phyloP scores from a whole-genome alignment of 2,329 filamentous ascomycete genomes.

The Chaetomiaceae sp. region DNA sequence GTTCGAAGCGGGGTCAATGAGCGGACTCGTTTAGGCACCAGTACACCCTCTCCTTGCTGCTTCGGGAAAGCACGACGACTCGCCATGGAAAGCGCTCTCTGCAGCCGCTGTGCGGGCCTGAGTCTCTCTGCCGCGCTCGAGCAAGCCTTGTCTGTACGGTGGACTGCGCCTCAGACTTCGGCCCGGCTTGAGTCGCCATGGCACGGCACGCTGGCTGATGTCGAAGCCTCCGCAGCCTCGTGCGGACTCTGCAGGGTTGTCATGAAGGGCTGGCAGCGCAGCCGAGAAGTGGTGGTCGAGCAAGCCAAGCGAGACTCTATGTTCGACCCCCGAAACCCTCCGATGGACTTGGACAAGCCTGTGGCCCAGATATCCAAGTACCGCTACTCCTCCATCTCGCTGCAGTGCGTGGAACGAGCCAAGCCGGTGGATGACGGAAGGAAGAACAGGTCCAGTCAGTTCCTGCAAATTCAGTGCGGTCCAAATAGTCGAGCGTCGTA shows the following conservation, averaged over 20 bases:
- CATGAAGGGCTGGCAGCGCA: slow-evolving; percentile 12
- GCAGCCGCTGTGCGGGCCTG: neutral
- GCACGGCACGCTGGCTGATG: slow-evolving; percentile 5
- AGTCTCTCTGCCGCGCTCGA: neutral
- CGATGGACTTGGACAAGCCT: slow-evolving; percentile 5
- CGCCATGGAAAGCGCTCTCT: neutral
- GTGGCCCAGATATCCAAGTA: slow-evolving; percentile 8
- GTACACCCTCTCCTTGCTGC: neutral
- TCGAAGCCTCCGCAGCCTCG: slow-evolving; percentile 5
- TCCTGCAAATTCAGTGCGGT: slow-evolving; percentile 2
- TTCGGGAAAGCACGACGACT: neutral
- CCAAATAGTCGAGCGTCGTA: neutral
- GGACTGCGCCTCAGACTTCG: neutral
- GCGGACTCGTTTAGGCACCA: neutral
- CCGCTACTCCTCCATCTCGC: neutral
- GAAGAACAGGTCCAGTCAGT: neutral
- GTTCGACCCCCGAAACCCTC: slow-evolving; percentile 6
- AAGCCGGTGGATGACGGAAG: slow-evolving; percentile 2
- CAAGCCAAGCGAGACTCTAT: neutral
- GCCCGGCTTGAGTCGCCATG: slow-evolving; percentile 1
- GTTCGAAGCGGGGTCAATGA: too few relatives aligned
- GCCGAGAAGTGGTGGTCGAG: slow-evolving; percentile 10
- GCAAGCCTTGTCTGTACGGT: neutral
- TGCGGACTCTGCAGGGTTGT: slow-evolving; percentile 7
- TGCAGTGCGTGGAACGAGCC: neutral